Evolutionary conservation across 306 rosid species (phyloP).

Genomic region (Pyrus betulifolia): DNA sequence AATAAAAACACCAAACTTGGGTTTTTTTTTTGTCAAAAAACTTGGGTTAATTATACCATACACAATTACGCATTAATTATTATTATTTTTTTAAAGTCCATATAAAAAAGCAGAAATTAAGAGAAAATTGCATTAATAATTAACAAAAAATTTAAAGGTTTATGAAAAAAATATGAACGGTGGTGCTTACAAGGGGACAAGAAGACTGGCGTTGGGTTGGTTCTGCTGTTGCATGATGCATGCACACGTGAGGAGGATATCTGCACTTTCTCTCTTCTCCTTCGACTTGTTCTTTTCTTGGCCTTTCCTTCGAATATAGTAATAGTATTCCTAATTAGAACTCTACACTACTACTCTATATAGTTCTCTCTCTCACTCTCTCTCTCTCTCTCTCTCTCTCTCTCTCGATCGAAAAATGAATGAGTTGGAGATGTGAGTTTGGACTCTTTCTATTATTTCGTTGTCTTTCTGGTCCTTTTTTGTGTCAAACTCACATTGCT

Average conservation of each 20-base stretch:
- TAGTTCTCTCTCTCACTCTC: conserved; percentile 8
- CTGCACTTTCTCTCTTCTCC: conserved; percentile 19
- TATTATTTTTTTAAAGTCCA: neutral
- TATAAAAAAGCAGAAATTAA: neutral
- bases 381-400: too few relatives aligned
- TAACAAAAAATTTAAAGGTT: neutral
- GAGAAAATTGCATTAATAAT: neutral
- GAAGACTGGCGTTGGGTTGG: conserved; percentile 3
- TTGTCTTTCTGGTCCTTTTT: conserved; percentile 26
- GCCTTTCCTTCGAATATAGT: neutral
- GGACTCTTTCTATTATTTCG: neutral
- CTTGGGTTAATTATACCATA: too few relatives aligned
- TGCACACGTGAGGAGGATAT: conserved; percentile 40
- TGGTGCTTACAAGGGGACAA: conserved; percentile 29
- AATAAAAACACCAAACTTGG: neutral
- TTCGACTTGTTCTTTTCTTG: conserved; percentile 34
- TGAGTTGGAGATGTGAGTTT: neutral
- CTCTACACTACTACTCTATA: conserved; percentile 19
- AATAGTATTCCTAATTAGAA: conserved; percentile 9
- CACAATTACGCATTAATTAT: too few relatives aligned
- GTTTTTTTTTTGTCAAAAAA: too few relatives aligned
- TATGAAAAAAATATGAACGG: neutral
- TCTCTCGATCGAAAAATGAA: neutral
- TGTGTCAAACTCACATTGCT: conserved; percentile 10
- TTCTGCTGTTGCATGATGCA: conserved; percentile 7